phyloP scores from a whole-genome alignment of 169 alveolate genomes.

The Besnoitia besnoiti region DNA sequence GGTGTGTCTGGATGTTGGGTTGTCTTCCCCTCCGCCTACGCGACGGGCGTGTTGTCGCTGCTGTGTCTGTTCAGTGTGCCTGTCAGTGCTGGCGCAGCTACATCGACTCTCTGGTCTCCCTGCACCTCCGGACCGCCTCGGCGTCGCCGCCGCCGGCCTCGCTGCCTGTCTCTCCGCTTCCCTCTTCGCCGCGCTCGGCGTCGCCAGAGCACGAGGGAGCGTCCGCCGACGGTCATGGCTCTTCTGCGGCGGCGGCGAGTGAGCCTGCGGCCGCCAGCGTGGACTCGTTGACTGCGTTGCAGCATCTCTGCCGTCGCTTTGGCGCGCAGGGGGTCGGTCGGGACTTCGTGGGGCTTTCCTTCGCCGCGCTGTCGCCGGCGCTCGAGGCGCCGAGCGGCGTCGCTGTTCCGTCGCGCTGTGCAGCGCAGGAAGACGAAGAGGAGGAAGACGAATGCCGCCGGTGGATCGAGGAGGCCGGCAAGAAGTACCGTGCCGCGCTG shows the following conservation, averaged over 20 bases:
- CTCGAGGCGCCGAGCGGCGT: neutral
- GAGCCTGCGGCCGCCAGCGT: neutral
- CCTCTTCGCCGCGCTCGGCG: neutral
- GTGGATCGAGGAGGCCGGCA: slow-evolving; percentile 24
- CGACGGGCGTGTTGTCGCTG: too few relatives aligned
- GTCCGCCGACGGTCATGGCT: too few relatives aligned
- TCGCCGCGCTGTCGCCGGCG: neutral
- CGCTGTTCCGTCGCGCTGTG: neutral
- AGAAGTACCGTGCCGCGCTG: neutral
- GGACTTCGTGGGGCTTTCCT: neutral
- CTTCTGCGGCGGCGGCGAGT: too few relatives aligned
- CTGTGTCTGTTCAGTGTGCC: neutral
- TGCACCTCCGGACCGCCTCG: slow-evolving; percentile 34
- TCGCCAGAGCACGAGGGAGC: neutral
- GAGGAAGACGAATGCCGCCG: neutral
- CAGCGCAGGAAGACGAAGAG: neutral
- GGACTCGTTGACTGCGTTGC: neutral
- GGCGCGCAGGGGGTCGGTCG: neutral
- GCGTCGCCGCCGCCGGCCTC: neutral
- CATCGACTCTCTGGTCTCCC: slow-evolving; percentile 16
- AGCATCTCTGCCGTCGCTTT: neutral
- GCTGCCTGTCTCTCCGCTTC: neutral
- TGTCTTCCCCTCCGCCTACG: too few relatives aligned
- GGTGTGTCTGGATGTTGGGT: too few relatives aligned
- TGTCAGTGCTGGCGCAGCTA: slow-evolving; percentile 39